These are phyloP conservation scores for Groenewaldozyma tartarivorans DNA, from an alignment of 805 yeast species.

Conservation along the genomic window DNA sequence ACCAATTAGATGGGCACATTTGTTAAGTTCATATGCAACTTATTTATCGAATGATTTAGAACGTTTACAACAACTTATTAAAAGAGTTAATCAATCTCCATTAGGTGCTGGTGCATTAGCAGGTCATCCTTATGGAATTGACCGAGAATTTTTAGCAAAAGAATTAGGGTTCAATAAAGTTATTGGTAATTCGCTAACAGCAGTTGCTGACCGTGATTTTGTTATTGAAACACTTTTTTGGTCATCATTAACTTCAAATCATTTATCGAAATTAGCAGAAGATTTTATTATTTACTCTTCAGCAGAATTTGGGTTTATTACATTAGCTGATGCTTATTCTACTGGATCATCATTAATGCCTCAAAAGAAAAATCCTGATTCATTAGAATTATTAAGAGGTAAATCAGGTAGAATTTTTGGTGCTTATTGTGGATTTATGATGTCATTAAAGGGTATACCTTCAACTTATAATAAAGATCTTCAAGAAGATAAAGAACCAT, in stretches of 20 bases:
- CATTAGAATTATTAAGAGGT: conserved; percentile 89
- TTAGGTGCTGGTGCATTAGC: conserved; percentile 97
- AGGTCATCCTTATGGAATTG: conserved; percentile 99
- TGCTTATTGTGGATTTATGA: conserved; percentile 86
- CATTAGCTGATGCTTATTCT: conserved; percentile 94
- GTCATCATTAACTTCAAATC: conserved; percentile 92
- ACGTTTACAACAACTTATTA: conserved; percentile 70
- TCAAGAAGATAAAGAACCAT: conserved; percentile 99
- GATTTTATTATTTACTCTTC: conserved; percentile 93
- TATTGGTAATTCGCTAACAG: conserved; percentile 93
- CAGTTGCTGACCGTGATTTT: conserved; percentile 95
- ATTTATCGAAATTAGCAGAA: conserved; percentile 86
- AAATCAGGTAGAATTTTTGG: conserved; percentile 97
- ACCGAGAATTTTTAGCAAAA: conserved; percentile 77
- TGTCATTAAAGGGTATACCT: conserved; percentile 95
- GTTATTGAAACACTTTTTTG: conserved; percentile 94
- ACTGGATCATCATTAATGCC: conserved; percentile 99
- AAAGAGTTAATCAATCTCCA: conserved; percentile 80
- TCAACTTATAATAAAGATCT: conserved; percentile 96
- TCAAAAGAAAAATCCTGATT: conserved; percentile 97
- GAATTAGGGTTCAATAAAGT: conserved; percentile 74
- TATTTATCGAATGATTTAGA: conserved; percentile 86
- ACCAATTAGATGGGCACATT: conserved; percentile 99
- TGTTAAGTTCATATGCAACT: conserved; percentile 92
- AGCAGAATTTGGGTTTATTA: conserved; percentile 92